Conservation (phyloP, 257 asterid genomes). For the Rhazya stricta region DNA sequence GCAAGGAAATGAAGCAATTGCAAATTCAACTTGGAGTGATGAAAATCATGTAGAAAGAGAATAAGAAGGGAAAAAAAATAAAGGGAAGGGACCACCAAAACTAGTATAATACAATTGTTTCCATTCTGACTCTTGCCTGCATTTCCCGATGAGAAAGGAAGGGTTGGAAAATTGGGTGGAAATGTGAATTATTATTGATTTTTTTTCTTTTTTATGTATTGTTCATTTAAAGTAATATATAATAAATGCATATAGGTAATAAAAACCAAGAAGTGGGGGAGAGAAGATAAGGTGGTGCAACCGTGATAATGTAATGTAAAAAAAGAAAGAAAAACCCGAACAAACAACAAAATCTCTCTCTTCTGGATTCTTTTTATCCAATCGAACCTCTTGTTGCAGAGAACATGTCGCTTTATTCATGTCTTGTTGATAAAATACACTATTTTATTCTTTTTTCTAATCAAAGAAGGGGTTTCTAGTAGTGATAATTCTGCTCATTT, state of each 20-base stretch:
- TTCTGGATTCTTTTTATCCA: conserved; percentile 68
- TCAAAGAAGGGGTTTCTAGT: not conserved
- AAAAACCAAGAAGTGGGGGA: conserved; percentile 46
- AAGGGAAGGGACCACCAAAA: conserved; percentile 34
- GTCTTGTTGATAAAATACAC: conserved; percentile 29
- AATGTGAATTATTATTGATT: conserved; percentile 13
- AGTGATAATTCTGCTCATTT: conserved; percentile 14
- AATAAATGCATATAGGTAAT: conserved; percentile 16
- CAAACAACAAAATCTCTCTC: conserved; percentile 66
- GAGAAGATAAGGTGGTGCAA: conserved; percentile 68
- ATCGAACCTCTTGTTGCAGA: conserved; percentile 83
- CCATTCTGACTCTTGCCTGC: conserved; percentile 25
- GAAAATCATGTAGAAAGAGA: conserved; percentile 36
- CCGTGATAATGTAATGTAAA: conserved; percentile 54
- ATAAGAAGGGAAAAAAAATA: not conserved
- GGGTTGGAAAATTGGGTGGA: conserved; percentile 25
- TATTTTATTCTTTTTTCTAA: conserved; percentile 24
- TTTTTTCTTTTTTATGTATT: conserved; percentile 12
- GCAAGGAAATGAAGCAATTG: conserved; percentile 14
- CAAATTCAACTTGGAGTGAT: conserved; percentile 30
- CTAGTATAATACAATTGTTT: conserved; percentile 24
- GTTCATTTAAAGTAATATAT: conserved; percentile 19
- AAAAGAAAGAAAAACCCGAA: conserved; percentile 16
- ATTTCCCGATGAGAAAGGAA: conserved; percentile 42
- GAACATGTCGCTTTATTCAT: conserved; percentile 79